Base-by-base conservation (phyloP, 1,139 yeast species). In the Saccharomycopsis crataegensis region DNA sequence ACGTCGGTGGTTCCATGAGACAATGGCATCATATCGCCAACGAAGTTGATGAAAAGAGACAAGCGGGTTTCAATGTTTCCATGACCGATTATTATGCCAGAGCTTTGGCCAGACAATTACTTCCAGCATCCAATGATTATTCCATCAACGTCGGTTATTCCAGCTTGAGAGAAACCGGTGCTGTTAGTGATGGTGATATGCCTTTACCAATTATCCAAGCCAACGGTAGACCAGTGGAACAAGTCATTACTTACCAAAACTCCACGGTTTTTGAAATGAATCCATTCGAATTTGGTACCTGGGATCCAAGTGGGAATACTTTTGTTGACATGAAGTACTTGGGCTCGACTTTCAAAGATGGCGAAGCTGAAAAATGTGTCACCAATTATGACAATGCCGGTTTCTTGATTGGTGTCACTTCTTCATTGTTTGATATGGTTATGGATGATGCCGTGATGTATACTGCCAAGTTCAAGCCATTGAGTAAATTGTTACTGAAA, bases 51-150 rank as follows among this genome's bases (percentile, higher is more conserved):
- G 80, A 62, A 44, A 90, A 90, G 68, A 70, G 72, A 56, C 74
- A 80, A 44, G 96, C 95, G 0, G 96, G 96, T 1, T 90, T 77
- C 68, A 82, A 83, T 52, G 72, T 82, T 37, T 79, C 91, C 5
- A 62, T 90, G 54, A 88, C 96, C n/a, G 97, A 90, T 70, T 78
- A 86, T 58, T 91, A 96, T 96, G 95, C 93, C n/a, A 75, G 96
- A 64, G 85, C 88, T 1, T 72, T 89, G 52, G 79, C 94, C 0
- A 79, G 84, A 64, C 95, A 87, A 68, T 83, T 85, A 65, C 40
- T 55, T 12, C 32, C 51, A 40, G 43, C 41, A 22, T 17, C 36
- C 22, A 47, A 48, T 33, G 14, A 50, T 31, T 42, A 43, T 34
- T 12, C 12, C 14, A 34, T 49, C 28, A 53, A 49, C 36, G 33